Percentiles rank a stretch among this genome's conserved stretches.
phyloP scores from a whole-genome alignment of 345 rosid species.

The Eucalyptus camaldulensis region DNA sequence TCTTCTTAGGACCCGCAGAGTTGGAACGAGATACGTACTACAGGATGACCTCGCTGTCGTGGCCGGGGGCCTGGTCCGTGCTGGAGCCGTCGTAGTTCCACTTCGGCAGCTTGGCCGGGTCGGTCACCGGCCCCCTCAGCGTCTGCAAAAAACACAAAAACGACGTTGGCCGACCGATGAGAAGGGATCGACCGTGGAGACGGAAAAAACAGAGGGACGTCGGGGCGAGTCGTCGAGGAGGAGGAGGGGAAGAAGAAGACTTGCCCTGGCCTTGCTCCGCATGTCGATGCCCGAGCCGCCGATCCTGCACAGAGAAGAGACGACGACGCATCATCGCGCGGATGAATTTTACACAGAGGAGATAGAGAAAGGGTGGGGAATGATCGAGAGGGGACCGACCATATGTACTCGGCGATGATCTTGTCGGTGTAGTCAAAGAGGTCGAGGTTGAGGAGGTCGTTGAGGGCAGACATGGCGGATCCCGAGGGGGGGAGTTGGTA shows the following conservation, averaged over 20 bases:
- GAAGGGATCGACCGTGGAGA: neutral
- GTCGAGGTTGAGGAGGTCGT: constrained; percentile 54
- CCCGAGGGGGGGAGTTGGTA: neutral
- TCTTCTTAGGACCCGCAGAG: neutral
- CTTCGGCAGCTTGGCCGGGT: constrained; percentile 55
- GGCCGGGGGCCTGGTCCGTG: constrained; percentile 65
- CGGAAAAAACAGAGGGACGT: neutral
- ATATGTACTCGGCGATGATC: constrained; percentile 75
- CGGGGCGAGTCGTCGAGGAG: too few relatives aligned
- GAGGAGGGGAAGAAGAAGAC: neutral
- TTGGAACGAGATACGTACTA: constrained; percentile 20
- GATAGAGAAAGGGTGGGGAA: neutral
- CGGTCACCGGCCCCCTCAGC: constrained; percentile 32
- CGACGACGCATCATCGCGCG: neutral
- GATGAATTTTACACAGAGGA: neutral
- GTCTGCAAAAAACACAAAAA: constrained; percentile 23
- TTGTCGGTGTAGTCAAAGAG: constrained; percentile 42
- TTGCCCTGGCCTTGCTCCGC: constrained; percentile 72
- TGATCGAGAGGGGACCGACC: constrained; percentile 11
- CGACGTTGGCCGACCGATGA: neutral
- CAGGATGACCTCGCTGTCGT: constrained; percentile 74
- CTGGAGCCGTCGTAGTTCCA: constrained; percentile 90
- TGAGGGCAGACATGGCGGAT: constrained; percentile 5
- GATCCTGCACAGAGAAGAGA: constrained; percentile 19
- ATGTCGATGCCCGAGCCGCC: constrained; percentile 76